Percentiles rank a stretch among this genome's conserved stretches.
Conservation (phyloP, 106 monocot genomes). For the Allium fistulosum region DNA sequence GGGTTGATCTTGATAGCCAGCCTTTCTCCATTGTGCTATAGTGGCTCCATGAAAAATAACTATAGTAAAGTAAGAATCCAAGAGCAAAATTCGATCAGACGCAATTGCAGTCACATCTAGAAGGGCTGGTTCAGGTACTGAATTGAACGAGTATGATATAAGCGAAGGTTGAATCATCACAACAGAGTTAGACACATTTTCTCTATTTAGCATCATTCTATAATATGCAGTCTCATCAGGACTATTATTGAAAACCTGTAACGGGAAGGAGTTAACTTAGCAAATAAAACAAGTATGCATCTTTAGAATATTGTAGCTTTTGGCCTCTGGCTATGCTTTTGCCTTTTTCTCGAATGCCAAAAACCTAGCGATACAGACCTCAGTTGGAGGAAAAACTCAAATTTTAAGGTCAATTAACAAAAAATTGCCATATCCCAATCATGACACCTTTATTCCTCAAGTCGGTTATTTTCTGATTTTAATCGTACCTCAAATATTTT, state of each 20-base stretch:
- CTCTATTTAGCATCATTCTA: constrained; percentile 82
- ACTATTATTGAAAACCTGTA: constrained; percentile 89
- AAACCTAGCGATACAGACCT: no score
- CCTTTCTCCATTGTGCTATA: constrained; percentile 93
- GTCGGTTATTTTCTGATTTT: no score
- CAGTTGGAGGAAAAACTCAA: no score
- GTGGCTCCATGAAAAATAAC: constrained; percentile 89
- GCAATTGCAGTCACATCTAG: constrained; percentile 90
- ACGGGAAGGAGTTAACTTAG: neutral
- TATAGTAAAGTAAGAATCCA: constrained; percentile 91
- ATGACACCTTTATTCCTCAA: no score
- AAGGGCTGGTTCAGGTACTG: constrained; percentile 69
- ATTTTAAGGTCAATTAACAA: no score
- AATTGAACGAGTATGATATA: constrained; percentile 82
- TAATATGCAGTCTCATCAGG: constrained; percentile 99
- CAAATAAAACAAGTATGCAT: neutral
- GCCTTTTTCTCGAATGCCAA: no score
- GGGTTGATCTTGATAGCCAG: constrained; percentile 85
- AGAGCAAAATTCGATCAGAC: constrained; percentile 68
- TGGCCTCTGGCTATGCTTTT: no score
- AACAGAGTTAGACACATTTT: constrained; percentile 81
- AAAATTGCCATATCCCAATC: no score
- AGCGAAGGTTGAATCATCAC: constrained; percentile 97
- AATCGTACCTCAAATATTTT: neutral
- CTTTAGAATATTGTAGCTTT: no score